Conservation (phyloP, 2,329 filamentous ascomycete species). For the Claviceps sp. region DNA sequence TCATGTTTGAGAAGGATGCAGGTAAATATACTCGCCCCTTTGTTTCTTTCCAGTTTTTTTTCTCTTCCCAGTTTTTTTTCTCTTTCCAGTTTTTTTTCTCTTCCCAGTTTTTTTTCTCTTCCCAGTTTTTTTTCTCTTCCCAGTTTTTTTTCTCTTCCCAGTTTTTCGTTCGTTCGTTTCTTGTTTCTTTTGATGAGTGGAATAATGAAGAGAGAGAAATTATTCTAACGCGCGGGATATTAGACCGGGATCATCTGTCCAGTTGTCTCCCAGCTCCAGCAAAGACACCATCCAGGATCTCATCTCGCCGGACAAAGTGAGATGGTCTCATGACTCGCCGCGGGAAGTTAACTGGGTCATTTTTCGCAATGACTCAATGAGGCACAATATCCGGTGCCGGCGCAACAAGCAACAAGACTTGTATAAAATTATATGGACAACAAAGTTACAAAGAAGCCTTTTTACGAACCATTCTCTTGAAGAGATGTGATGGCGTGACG, state of each 20-base stretch:
- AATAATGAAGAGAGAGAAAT: no score
- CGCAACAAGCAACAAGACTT: no score
- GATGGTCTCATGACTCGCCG: background rate
- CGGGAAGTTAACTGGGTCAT: no score
- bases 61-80: background rate
- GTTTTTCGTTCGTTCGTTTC: background rate
- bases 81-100: no score
- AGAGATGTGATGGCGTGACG: background rate
- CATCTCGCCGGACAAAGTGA: slow-evolving; percentile 15
- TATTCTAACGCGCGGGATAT: no score
- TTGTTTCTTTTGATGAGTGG: background rate
- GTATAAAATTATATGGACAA: no score
- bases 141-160: slow-evolving; percentile 8
- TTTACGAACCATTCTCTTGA: no score
- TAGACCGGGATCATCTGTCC: slow-evolving; percentile 42
- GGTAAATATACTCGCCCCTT: slow-evolving; percentile 37
- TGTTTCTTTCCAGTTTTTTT: slow-evolving; percentile 8
- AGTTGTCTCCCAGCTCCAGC: slow-evolving; percentile 42
- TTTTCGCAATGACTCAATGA: no score
- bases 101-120: slow-evolving; percentile 9
- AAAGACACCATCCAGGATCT: slow-evolving; percentile 29
- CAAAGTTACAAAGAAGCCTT: no score
- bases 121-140: slow-evolving; percentile 8
- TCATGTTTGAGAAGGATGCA: slow-evolving; percentile 67
- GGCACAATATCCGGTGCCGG: no score